Percentiles rank a stretch among this genome's conserved stretches.
phyloP scores from a whole-genome alignment of 768 basidiomycete genomes.

The Tricholoma flavovirens region DNA sequence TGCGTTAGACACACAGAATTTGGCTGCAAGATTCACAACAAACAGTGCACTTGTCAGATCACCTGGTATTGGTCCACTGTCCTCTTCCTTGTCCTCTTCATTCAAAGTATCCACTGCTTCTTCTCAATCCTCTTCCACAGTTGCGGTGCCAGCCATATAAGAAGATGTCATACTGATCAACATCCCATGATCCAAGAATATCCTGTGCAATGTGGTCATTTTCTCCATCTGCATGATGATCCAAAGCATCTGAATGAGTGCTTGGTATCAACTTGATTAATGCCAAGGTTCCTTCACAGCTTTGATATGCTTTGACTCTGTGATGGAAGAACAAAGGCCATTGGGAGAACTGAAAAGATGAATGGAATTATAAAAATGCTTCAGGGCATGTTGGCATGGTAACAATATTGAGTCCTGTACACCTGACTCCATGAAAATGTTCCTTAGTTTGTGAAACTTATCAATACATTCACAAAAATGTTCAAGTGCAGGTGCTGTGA shows the following conservation, averaged over 20 bases:
- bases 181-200: neutral
- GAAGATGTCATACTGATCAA: conserved; percentile 6
- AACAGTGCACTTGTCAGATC: too few relatives aligned
- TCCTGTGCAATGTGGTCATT: neutral
- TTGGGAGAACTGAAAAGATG: too few relatives aligned
- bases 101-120: neutral
- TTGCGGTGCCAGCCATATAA: neutral
- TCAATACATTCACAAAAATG: neutral
- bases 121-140: neutral
- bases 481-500: too few relatives aligned
- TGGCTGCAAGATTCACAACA: too few relatives aligned
- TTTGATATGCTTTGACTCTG: too few relatives aligned
- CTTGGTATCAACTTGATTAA: too few relatives aligned
- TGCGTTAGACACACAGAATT: too few relatives aligned
- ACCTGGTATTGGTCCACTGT: too few relatives aligned
- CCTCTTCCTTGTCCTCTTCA: neutral
- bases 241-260: neutral
- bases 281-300: too few relatives aligned
- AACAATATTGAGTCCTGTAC: conserved; percentile 2
- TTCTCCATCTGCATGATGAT: neutral
- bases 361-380: too few relatives aligned
- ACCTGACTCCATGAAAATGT: conserved; percentile 3
- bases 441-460: neutral
- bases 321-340: too few relatives aligned
- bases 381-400: conserved; percentile 5